phyloP scores from a whole-genome alignment of 495 filamentous ascomycete genomes.

The Talaromyces proteolyticus region DNA sequence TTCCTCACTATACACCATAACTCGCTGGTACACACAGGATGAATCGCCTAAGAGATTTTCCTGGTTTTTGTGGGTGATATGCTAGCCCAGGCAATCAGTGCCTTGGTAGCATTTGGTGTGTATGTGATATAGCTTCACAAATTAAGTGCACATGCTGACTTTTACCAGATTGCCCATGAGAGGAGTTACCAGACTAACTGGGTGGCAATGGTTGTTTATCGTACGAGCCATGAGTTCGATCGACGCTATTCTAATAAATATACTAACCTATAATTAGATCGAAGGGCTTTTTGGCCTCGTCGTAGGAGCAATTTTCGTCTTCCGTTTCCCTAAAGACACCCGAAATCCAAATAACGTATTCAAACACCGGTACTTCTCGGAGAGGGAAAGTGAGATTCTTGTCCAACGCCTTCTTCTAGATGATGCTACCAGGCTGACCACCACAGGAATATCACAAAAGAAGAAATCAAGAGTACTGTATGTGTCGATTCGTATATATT shows the following conservation, averaged over 20 bases:
- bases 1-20: not conserved
- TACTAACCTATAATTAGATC: not conserved
- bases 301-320: not conserved
- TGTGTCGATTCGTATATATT: not conserved
- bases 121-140: not conserved
- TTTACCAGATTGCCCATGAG: not conserved
- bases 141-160: not conserved
- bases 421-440: conserved; percentile 11
- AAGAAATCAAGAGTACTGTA: not conserved
- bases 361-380: conserved; percentile 7
- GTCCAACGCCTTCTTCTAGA: conserved; percentile 9
- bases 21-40: not conserved
- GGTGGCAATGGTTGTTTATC: not conserved
- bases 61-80: not conserved
- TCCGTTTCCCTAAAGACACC: not conserved
- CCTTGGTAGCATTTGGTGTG: not conserved
- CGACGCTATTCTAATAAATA: not conserved
- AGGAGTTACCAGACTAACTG: not conserved
- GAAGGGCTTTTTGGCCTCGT: not conserved
- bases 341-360: not conserved
- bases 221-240: not conserved
- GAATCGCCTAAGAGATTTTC: not conserved
- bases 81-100: not conserved
- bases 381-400: conserved; percentile 11
- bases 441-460: not conserved